Percentiles rank a stretch among this genome's conserved stretches.
Evolutionary conservation across 1,284 basidiomycete genomes (phyloP).

Genomic region (Phellopilus nigrolimitatus): DNA sequence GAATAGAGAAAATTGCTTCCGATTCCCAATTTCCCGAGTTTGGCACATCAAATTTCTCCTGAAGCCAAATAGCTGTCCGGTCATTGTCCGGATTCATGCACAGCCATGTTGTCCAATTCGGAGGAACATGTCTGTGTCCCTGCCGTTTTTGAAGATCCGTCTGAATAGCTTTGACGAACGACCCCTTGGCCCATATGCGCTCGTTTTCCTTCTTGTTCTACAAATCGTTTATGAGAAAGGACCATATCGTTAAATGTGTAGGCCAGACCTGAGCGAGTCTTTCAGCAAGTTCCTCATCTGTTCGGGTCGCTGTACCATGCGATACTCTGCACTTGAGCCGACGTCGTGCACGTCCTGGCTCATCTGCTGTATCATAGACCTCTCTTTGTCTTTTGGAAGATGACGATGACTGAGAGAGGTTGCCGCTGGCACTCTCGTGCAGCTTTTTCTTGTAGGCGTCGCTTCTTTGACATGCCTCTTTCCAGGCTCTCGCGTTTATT

Average conservation of each 20-base stretch:
- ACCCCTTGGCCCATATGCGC: slow-evolving; percentile 63
- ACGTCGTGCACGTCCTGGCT: slow-evolving; percentile 34
- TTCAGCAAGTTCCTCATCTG: slow-evolving; percentile 59
- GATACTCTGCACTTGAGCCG: slow-evolving; percentile 44
- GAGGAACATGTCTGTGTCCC: slow-evolving; percentile 26
- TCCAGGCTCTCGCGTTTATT: slow-evolving; percentile 44
- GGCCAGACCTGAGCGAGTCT: slow-evolving; percentile 59
- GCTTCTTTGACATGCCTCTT: slow-evolving; percentile 54
- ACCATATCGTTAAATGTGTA: background rate
- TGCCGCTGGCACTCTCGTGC: slow-evolving; percentile 25
- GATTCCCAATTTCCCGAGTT: slow-evolving; percentile 54
- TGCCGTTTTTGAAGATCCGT: slow-evolving; percentile 32
- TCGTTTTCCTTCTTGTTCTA: slow-evolving; percentile 68
- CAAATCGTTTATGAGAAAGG: slow-evolving; percentile 19
- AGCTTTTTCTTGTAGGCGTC: slow-evolving; percentile 54
- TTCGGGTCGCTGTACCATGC: slow-evolving; percentile 44
- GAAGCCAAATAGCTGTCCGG: slow-evolving; percentile 71
- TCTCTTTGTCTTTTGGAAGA: slow-evolving; percentile 26
- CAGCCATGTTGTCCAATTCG: slow-evolving; percentile 60
- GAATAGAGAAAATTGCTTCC: slow-evolving; percentile 56
- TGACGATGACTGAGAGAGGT: slow-evolving; percentile 1
- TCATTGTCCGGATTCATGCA: slow-evolving; percentile 66
- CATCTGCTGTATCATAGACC: slow-evolving; percentile 22
- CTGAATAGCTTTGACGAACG: slow-evolving; percentile 52
- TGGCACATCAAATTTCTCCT: slow-evolving; percentile 65